Base-by-base conservation (phyloP, 805 yeast species). In the Pichia paraexigua region DNA sequence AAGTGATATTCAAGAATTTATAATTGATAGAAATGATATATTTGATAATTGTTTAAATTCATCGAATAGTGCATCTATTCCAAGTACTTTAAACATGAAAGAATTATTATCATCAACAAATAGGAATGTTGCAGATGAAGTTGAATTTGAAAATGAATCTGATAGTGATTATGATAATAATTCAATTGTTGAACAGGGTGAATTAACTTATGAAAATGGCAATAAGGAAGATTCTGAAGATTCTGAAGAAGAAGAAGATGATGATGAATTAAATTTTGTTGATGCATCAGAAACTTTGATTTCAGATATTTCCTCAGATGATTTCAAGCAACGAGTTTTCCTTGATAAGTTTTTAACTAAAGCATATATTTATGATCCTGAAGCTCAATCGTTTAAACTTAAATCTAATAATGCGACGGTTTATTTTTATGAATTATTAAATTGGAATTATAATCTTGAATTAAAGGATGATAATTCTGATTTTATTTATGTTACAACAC, bases 341-440 rank as follows among this genome's bases (percentile, higher is more conserved):
- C 53, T 64, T 44, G 53, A 73, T 17, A 9, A 40, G 15, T 50
- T 41, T 30, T 11, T n/a, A 15, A 45, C 43, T 41, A n/a, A 18
- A n/a, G 61, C 87, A 40, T 81, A 78, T 55, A 56, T 83, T 7
- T 88, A 72, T 62, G 88, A 85, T 60, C 71, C 83, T 4, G 59
- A 65, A 2, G 62, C 70, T 5, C 78, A 75, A 17, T 60, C 64
- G 4, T 87, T 85, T 64, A 63, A 72, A 15, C 48, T 73, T 17
- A 78, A 76, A 52, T 70, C 67, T 1, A 51, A 64, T 1, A 46
- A 59, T 1, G 70, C 70, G 1, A 56, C 54, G 0, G 77, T 72
- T 2, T 58, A 58, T 3, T 60, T 87, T 5, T 51, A 71, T 3
- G 80, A 78, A 43, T 54, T 73, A 11, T 80, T 75, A 0, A 62